These are phyloP conservation scores for Nyctanthes arbortristis DNA, from an alignment of 257 asterid genomes.

Conservation along the genomic window DNA sequence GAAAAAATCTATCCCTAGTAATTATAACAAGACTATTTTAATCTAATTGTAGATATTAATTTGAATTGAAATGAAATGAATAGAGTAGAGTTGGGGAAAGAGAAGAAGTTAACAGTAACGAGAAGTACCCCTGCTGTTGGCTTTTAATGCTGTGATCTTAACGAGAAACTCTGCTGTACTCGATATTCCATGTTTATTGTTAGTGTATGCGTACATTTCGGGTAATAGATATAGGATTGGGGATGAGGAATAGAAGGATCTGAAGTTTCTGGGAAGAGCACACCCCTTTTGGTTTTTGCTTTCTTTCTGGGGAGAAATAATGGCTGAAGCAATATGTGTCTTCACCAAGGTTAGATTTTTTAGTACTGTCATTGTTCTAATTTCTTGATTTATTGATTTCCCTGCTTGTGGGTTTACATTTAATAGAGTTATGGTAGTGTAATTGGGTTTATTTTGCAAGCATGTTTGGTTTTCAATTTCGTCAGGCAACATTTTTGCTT, in stretches of 20 bases:
- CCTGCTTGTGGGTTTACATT: not conserved
- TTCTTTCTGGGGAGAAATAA: conserved; percentile 5
- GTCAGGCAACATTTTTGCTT: not conserved
- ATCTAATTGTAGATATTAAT: not conserved
- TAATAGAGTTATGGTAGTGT: not conserved
- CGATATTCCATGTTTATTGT: not conserved
- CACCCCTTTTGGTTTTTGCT: not conserved
- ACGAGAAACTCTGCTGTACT: not conserved
- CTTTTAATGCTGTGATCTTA: not conserved
- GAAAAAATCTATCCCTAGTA: not conserved
- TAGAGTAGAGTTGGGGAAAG: not conserved
- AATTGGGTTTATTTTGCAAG: not conserved
- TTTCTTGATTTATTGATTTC: not conserved
- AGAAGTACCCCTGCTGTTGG: not conserved
- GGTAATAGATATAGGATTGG: no score
- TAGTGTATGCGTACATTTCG: no score
- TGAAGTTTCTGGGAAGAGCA: not conserved
- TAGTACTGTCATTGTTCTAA: not conserved
- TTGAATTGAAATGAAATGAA: not conserved
- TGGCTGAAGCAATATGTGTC: conserved; percentile 3
- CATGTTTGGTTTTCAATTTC: not conserved
- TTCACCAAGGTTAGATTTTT: not conserved
- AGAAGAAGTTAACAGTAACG: not conserved
- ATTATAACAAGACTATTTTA: not conserved
- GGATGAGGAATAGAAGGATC: not conserved